These are phyloP conservation scores for Aspergillus biplanus DNA, from an alignment of 495 filamentous ascomycete species.

Conservation along the genomic window DNA sequence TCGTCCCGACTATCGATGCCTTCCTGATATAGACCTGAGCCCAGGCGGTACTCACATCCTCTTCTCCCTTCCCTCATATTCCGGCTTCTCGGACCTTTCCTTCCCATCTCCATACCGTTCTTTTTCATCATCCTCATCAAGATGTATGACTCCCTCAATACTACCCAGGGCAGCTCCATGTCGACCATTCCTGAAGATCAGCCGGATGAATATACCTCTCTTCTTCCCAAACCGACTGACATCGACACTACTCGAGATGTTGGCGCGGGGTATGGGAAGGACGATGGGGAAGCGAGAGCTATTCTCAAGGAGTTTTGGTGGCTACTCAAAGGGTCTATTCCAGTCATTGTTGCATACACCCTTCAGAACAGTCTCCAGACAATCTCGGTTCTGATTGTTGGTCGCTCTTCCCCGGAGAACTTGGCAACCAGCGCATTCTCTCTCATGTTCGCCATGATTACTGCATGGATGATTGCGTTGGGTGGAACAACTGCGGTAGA, in stretches of 20 bases:
- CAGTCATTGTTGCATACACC: slow-evolving; percentile 86
- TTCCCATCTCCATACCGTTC: neutral
- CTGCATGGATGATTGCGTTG: slow-evolving; percentile 86
- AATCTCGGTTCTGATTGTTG: slow-evolving; percentile 80
- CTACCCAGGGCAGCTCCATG: neutral
- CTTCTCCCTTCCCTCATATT: neutral
- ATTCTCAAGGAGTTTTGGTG: slow-evolving; percentile 68
- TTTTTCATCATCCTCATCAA: slow-evolving; percentile 1
- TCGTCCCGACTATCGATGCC: neutral
- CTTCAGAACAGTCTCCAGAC: slow-evolving; percentile 91
- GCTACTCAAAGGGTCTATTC: slow-evolving; percentile 69
- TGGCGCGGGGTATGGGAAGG: slow-evolving; percentile 12
- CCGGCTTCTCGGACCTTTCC: neutral
- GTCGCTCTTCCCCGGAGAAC: slow-evolving; percentile 77
- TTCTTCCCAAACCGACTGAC: slow-evolving; percentile 49
- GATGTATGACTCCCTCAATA: slow-evolving; percentile 17
- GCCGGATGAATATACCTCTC: slow-evolving; percentile 48
- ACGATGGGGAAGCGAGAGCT: slow-evolving; percentile 21
- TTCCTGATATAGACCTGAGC: neutral
- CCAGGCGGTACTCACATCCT: neutral
- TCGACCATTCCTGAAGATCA: slow-evolving; percentile 4
- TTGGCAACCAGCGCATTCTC: slow-evolving; percentile 85
- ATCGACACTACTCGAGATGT: slow-evolving; percentile 14
- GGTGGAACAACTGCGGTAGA: slow-evolving; percentile 93
- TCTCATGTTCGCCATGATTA: slow-evolving; percentile 94